Conservation (phyloP, 495 filamentous ascomycete genomes). For the Penicillium egyptiacum region DNA sequence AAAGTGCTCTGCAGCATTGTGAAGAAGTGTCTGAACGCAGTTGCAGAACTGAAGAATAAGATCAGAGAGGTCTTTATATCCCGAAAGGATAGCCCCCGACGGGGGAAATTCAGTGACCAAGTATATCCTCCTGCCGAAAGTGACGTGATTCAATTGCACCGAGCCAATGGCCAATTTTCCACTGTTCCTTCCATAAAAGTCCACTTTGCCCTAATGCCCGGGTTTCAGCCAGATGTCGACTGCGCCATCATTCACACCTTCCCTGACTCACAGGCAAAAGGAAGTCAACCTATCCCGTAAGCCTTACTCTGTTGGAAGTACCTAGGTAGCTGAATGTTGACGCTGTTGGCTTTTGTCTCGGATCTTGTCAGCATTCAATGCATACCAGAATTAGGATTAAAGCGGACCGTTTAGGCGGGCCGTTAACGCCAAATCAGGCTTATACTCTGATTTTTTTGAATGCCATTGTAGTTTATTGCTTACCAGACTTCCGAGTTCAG, state of each 20-base stretch:
- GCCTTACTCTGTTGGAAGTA: background rate
- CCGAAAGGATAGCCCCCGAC: background rate
- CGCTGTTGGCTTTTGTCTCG: constrained; percentile 1
- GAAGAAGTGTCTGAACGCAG: background rate
- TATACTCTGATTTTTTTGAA: background rate
- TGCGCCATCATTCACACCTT: background rate
- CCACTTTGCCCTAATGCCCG: background rate
- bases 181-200: background rate
- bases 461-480: background rate
- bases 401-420: background rate
- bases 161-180: background rate
- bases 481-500: background rate
- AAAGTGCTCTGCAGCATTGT: background rate
- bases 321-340: background rate
- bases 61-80: background rate
- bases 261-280: background rate
- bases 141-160: background rate
- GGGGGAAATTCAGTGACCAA: background rate
- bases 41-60: background rate
- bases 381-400: background rate
- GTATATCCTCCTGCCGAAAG: background rate
- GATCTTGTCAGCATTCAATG: background rate
- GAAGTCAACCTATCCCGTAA: background rate
- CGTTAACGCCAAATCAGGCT: background rate
- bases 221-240: background rate